phyloP scores from a whole-genome alignment of 495 filamentous ascomycete genomes.

The Oleoguttula mirabilis region DNA sequence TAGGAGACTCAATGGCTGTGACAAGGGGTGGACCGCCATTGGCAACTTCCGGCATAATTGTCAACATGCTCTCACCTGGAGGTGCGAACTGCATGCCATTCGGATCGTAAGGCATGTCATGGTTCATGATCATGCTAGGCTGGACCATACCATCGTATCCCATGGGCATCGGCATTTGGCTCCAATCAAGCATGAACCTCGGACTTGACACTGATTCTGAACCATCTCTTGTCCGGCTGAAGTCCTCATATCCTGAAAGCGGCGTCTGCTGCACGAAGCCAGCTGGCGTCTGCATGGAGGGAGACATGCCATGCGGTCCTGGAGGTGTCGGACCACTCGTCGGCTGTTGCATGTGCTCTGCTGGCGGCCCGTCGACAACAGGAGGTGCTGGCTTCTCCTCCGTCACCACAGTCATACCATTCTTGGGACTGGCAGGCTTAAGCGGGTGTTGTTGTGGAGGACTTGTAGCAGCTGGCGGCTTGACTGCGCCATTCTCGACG shows the following conservation, averaged over 20 bases:
- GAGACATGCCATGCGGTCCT: slow-evolving; percentile 19
- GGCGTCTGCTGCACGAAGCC: slow-evolving; percentile 28
- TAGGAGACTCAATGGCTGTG: slow-evolving; percentile 27
- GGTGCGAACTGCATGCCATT: slow-evolving; percentile 26
- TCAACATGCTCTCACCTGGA: slow-evolving; percentile 22
- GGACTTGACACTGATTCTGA: slow-evolving; percentile 26
- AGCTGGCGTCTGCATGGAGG: slow-evolving; percentile 18
- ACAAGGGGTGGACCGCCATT: slow-evolving; percentile 16
- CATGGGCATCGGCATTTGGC: slow-evolving; percentile 25
- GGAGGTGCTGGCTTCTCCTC: slow-evolving; percentile 16
- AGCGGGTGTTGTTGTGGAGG: slow-evolving; percentile 18
- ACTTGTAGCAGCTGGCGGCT: slow-evolving; percentile 1
- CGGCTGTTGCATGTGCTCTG: slow-evolving; percentile 26
- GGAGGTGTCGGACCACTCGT: slow-evolving; percentile 21
- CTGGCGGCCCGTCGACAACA: slow-evolving; percentile 17
- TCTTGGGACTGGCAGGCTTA: slow-evolving; percentile 17
- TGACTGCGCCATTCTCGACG: slow-evolving; percentile 4
- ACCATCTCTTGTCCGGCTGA: slow-evolving; percentile 17
- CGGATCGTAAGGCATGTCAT: slow-evolving; percentile 31
- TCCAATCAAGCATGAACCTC: slow-evolving; percentile 32
- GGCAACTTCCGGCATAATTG: slow-evolving; percentile 25
- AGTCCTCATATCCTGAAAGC: slow-evolving; percentile 28
- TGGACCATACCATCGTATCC: slow-evolving; percentile 27
- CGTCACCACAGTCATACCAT: not conserved
- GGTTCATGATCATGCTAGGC: slow-evolving; percentile 25